Conservation (phyloP, 1,284 basidiomycete species). For the Ceratobasidium sp. region DNA sequence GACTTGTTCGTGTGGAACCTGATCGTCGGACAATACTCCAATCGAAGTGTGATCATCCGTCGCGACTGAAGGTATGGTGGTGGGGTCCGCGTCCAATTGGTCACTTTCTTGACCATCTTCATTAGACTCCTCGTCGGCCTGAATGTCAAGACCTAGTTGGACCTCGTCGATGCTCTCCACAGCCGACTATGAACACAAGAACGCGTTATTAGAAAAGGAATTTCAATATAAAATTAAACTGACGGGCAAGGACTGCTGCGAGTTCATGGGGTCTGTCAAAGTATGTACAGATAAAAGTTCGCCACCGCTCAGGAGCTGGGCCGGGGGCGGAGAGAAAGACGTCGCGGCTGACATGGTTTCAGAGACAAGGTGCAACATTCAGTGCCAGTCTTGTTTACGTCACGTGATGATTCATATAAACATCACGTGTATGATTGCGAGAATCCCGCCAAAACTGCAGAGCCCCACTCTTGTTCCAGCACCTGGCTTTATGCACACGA, state of each 20-base stretch:
- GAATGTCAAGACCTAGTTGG: background rate
- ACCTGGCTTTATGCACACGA: background rate
- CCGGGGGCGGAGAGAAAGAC: conserved; percentile 4
- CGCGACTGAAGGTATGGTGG: background rate
- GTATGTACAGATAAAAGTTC: background rate
- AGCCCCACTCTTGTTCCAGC: background rate
- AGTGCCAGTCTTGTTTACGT: conserved; percentile 3
- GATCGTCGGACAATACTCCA: background rate
- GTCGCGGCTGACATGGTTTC: conserved; percentile 9
- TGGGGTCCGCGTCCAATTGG: background rate
- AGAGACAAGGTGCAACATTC: background rate
- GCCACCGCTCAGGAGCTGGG: background rate
- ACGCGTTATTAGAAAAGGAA: background rate
- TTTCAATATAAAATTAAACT: background rate
- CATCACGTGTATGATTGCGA: conserved; percentile 14
- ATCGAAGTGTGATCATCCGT: background rate
- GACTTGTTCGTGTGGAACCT: background rate
- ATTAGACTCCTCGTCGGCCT: background rate
- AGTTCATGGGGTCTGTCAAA: background rate
- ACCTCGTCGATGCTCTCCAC: background rate
- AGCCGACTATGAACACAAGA: conserved; percentile 3
- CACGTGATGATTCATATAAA: conserved; percentile 7
- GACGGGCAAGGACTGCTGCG: background rate
- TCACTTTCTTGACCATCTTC: background rate
- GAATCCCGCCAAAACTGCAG: conserved; percentile 20